phyloP scores from a whole-genome alignment of 202 grass and related monocot species.

The Carex sylvatica region DNA sequence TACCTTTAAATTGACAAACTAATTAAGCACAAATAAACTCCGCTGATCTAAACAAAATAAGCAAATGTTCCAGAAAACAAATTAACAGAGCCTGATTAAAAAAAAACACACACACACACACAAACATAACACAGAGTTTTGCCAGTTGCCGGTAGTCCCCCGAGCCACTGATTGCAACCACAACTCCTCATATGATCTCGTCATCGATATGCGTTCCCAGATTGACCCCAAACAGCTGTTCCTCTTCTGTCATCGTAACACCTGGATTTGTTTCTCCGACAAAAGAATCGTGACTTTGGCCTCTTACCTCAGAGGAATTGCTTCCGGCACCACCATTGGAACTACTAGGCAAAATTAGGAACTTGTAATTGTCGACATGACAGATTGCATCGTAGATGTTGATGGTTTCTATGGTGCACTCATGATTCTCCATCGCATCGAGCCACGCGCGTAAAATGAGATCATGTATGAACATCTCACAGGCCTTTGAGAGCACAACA shows the following conservation, averaged over 20 bases:
- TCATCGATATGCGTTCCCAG: not conserved
- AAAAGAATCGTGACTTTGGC: constrained; percentile 20
- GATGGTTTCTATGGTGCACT: not conserved
- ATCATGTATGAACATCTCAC: constrained; percentile 20
- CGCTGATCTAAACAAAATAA: not conserved
- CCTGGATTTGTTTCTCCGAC: not conserved
- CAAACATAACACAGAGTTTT: not conserved
- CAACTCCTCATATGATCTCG: not conserved
- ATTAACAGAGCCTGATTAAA: not conserved
- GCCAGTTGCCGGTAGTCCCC: not conserved
- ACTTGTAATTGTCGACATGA: not conserved
- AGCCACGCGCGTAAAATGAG: constrained; percentile 22
- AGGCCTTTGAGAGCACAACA: constrained; percentile 5
- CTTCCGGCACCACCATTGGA: not conserved
- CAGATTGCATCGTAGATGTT: constrained; percentile 2
- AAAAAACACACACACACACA: too few relatives aligned
- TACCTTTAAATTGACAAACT: not conserved
- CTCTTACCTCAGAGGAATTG: not conserved
- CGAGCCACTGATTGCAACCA: not conserved
- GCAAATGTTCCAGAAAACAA: not conserved
- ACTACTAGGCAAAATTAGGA: not conserved
- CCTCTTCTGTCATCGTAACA: not conserved
- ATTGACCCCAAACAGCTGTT: not conserved
- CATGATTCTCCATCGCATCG: not conserved
- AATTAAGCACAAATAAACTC: not conserved